Conservation (phyloP, 108 stramenopile genomes). For the Cyclotella cryptica region DNA sequence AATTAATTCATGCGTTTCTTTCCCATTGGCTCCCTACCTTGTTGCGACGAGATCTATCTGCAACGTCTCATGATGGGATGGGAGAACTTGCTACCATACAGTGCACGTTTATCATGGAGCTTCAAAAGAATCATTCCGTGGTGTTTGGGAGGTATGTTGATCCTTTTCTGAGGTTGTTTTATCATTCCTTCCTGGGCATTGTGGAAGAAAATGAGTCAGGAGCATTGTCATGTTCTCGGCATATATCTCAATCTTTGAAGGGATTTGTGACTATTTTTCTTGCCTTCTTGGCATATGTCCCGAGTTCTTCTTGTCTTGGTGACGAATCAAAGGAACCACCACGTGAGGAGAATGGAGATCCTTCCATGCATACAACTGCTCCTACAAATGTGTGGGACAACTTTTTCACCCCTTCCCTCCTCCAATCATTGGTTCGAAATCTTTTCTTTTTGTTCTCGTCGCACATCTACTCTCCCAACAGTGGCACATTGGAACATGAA, state of each 20-base stretch:
- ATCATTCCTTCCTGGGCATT: constrained; percentile 19
- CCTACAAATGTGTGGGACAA: constrained; percentile 10
- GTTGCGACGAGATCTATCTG: background rate
- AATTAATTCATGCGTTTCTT: constrained; percentile 34
- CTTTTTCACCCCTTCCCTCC: constrained; percentile 36
- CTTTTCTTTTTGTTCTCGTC: constrained; percentile 32
- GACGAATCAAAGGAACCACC: no score
- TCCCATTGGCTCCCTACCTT: constrained; percentile 30
- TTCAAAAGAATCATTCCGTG: constrained; percentile 33
- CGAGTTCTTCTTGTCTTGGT: background rate
- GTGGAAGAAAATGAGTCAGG: constrained; percentile 6
- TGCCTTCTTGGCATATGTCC: constrained; percentile 36
- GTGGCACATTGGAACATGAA: background rate
- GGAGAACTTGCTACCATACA: constrained; percentile 36
- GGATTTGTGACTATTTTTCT: constrained; percentile 23
- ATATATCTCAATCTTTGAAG: background rate
- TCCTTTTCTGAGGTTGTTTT: constrained; percentile 43
- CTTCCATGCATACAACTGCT: no score
- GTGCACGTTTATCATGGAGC: constrained; percentile 32
- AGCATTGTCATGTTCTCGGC: background rate
- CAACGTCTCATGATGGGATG: background rate
- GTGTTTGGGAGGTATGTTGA: constrained; percentile 35
- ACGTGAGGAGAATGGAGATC: no score
- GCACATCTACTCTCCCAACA: constrained; percentile 6
- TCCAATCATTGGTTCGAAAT: constrained; percentile 17